Conservation (phyloP, 805 yeast species). For the Nakazawaea holstii region DNA sequence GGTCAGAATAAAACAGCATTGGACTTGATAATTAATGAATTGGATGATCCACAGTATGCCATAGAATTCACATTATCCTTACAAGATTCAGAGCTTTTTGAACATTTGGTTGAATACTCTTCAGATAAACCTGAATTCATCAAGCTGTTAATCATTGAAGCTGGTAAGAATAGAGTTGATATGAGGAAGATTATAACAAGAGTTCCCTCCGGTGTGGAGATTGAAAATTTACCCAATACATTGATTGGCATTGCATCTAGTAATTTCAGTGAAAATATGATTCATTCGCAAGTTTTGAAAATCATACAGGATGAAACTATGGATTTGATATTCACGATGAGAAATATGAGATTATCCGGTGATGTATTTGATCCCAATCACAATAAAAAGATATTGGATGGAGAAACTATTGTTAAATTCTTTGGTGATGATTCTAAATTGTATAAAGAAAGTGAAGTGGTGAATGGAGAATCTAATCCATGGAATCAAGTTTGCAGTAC, state of each 20-base stretch:
- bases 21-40: slow-evolving; percentile 65
- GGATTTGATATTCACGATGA: slow-evolving; percentile 25
- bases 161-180: slow-evolving; percentile 53
- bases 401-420: slow-evolving; percentile 18
- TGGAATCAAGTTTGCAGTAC: slow-evolving; percentile 24
- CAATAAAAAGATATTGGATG: slow-evolving; percentile 7
- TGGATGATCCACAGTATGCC: slow-evolving; percentile 77
- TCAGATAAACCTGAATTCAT: slow-evolving; percentile 72
- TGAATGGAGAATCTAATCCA: slow-evolving; percentile 17
- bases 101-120: slow-evolving; percentile 64
- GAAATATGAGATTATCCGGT: slow-evolving; percentile 27
- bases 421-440: slow-evolving; percentile 8
- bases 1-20: slow-evolving; percentile 80
- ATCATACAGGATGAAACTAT: slow-evolving; percentile 51
- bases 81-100: slow-evolving; percentile 78
- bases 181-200: slow-evolving; percentile 64
- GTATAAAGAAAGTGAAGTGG: slow-evolving; percentile 26
- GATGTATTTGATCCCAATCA: slow-evolving; percentile 20
- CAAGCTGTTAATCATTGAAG: slow-evolving; percentile 62
- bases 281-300: slow-evolving; percentile 50
- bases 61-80: slow-evolving; percentile 67
- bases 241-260: slow-evolving; percentile 58
- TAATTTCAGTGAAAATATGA: slow-evolving; percentile 47
- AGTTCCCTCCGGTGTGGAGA: slow-evolving; percentile 56
- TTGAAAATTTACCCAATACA: slow-evolving; percentile 60